Percentiles rank a stretch among this genome's conserved stretches.
These are phyloP conservation scores for Lactarius evosmus DNA, from an alignment of 768 basidiomycete species.

Conservation along the genomic window DNA sequence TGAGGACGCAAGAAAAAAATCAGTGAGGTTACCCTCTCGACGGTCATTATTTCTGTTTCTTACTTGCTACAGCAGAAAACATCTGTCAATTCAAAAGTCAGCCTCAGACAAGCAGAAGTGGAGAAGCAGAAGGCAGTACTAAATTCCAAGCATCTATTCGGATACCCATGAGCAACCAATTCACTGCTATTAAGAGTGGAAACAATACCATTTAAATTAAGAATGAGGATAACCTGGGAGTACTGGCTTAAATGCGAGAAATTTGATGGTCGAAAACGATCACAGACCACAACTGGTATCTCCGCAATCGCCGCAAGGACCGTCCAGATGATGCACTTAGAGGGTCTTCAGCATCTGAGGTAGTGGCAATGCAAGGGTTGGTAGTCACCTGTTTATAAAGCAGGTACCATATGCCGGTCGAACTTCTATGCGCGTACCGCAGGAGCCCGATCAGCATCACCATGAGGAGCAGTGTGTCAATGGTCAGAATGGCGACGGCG, in stretches of 20 bases:
- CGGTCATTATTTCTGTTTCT: neutral
- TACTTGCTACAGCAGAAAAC: neutral
- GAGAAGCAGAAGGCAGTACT: neutral
- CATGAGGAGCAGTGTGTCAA: neutral
- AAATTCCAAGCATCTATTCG: conserved; percentile 14
- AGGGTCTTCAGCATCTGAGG: neutral
- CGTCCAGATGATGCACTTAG: conserved; percentile 9
- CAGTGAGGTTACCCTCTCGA: neutral
- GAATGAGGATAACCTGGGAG: conserved; percentile 6
- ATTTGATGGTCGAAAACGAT: neutral
- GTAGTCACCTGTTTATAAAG: neutral
- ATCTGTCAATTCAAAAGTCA: conserved; percentile 6
- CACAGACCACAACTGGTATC: neutral
- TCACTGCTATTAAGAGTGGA: neutral
- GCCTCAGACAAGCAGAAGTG: neutral
- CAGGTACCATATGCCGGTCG: neutral
- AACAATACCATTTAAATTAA: conserved; percentile 15
- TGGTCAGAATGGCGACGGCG: neutral
- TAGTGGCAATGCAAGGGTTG: neutral
- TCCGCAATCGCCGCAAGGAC: neutral
- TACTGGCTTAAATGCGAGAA: neutral
- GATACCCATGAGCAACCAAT: neutral
- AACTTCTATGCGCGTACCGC: neutral
- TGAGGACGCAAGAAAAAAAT: neutral
- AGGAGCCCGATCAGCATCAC: neutral